Evolutionary conservation across 805 yeast genomes (phyloP).

Genomic region (Jamesozyma hellenica): DNA sequence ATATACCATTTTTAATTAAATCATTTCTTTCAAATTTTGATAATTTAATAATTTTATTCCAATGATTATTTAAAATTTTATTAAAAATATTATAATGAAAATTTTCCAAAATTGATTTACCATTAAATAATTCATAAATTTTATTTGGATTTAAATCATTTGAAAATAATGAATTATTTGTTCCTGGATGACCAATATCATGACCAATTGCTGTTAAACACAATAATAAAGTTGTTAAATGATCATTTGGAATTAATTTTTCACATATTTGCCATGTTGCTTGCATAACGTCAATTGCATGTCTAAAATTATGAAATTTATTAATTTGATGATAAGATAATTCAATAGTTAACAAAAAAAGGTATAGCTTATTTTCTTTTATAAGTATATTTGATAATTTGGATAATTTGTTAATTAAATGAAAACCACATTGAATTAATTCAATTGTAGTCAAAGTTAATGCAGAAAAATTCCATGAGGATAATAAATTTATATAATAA

Average conservation of each 20-base stretch:
- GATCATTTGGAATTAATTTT: constrained; percentile 15
- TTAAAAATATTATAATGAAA: constrained; percentile 65
- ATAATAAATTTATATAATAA: constrained; percentile 13
- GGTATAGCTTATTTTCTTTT: constrained; percentile 40
- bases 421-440: constrained; percentile 22
- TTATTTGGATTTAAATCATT: constrained; percentile 30
- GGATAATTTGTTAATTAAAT: constrained; percentile 17
- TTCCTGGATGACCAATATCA: constrained; percentile 94
- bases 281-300: constrained; percentile 91
- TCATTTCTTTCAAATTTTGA: constrained; percentile 5
- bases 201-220: constrained; percentile 85
- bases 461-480: constrained; percentile 26
- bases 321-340: constrained; percentile 76
- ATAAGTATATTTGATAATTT: constrained; percentile 9
- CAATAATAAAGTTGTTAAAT: constrained; percentile 45
- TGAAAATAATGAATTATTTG: constrained; percentile 64
- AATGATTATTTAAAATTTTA: constrained; percentile 40
- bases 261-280: constrained; percentile 59
- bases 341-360: constrained; percentile 57
- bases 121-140: constrained; percentile 50
- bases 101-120: constrained; percentile 67
- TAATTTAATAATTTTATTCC: constrained; percentile 34
- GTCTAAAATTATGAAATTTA: constrained; percentile 91
- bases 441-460: constrained; percentile 18
- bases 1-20: constrained; percentile 31